A percentile compares a stretch with the other conserved stretches of the same genome.
These are phyloP conservation scores for Rhynchosporium secalis DNA, from an alignment of 2,329 filamentous ascomycete genomes.

Conservation along the genomic window DNA sequence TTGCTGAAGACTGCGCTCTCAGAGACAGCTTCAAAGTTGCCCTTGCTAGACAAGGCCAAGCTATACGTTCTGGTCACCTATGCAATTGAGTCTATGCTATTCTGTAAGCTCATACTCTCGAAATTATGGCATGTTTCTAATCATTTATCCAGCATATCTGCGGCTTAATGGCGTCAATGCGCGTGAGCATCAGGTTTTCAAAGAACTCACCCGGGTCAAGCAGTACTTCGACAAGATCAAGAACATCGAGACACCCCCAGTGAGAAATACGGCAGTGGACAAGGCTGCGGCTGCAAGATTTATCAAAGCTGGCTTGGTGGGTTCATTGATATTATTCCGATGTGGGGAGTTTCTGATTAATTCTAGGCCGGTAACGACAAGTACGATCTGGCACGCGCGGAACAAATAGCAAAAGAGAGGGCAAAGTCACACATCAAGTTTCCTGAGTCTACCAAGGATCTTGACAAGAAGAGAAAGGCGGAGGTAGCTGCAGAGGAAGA, in stretches of 20 bases:
- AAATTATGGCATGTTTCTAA: slow-evolving; percentile 17
- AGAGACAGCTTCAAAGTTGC: slow-evolving; percentile 73
- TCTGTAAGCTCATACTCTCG: slow-evolving; percentile 58
- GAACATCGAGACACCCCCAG: slow-evolving; percentile 60
- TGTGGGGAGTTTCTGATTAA: slow-evolving; percentile 20
- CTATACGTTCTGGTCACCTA: slow-evolving; percentile 87
- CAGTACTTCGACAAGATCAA: slow-evolving; percentile 95
- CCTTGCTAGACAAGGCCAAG: slow-evolving; percentile 93
- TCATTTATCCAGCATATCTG: slow-evolving; percentile 60
- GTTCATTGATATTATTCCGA: slow-evolving; percentile 32
- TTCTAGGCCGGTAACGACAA: slow-evolving; percentile 47
- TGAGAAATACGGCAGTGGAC: slow-evolving; percentile 42
- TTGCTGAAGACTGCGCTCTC: slow-evolving; percentile 65
- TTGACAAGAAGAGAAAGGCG: slow-evolving; percentile 39
- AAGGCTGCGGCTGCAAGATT: slow-evolving; percentile 79
- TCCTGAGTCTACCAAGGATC: slow-evolving; percentile 42
- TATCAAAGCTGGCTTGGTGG: slow-evolving; percentile 76
- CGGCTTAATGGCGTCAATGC: slow-evolving; percentile 77
- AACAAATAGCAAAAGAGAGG: slow-evolving; percentile 51
- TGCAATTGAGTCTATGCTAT: slow-evolving; percentile 85
- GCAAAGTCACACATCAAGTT: slow-evolving; percentile 51
- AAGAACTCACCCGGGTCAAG: slow-evolving; percentile 81
- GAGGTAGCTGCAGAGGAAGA: slow-evolving; percentile 19
- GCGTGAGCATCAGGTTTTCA: slow-evolving; percentile 81
- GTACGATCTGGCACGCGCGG: slow-evolving; percentile 50